Evolutionary conservation across 2,329 filamentous ascomycete genomes (phyloP).

Genomic region (Nothopassalora personata): DNA sequence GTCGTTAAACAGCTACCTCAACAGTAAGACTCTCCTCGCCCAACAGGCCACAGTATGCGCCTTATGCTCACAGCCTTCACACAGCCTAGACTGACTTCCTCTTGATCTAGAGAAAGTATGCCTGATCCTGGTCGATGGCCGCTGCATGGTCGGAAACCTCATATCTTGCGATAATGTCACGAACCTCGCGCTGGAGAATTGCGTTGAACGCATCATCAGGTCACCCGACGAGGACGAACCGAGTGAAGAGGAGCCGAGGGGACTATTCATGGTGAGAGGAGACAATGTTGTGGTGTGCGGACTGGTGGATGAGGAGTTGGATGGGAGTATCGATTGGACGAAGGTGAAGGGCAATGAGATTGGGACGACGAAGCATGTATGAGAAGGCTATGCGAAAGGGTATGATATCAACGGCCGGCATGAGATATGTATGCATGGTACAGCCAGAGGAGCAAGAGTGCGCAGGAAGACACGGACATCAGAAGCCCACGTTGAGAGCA

Average conservation of each 20-base stretch:
- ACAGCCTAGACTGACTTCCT: background rate
- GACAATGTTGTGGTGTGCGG: slow-evolving; percentile 92
- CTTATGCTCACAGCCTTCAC: slow-evolving; percentile 1
- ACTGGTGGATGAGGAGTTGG: slow-evolving; percentile 81
- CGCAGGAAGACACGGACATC: background rate
- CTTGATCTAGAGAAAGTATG: slow-evolving; percentile 70
- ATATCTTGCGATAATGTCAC: slow-evolving; percentile 85
- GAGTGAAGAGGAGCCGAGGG: slow-evolving; percentile 74
- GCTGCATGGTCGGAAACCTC: slow-evolving; percentile 70
- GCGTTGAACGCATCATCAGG: slow-evolving; percentile 85
- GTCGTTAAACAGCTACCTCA: slow-evolving; percentile 22
- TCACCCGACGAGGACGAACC: slow-evolving; percentile 76
- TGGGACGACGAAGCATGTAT: slow-evolving; percentile 65
- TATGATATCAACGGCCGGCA: background rate
- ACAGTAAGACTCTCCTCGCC: slow-evolving; percentile 16
- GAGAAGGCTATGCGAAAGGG: background rate
- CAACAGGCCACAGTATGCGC: background rate
- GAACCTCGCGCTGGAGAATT: slow-evolving; percentile 80
- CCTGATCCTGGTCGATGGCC: slow-evolving; percentile 86
- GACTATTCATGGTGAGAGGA: slow-evolving; percentile 85
- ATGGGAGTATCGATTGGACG: slow-evolving; percentile 86
- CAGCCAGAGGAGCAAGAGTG: background rate
- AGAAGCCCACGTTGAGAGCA: background rate
- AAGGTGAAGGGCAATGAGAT: slow-evolving; percentile 82
- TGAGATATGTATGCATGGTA: too few species aligned